Base-by-base conservation (phyloP, 1,284 basidiomycete genomes). In the Mycena sp. region DNA sequence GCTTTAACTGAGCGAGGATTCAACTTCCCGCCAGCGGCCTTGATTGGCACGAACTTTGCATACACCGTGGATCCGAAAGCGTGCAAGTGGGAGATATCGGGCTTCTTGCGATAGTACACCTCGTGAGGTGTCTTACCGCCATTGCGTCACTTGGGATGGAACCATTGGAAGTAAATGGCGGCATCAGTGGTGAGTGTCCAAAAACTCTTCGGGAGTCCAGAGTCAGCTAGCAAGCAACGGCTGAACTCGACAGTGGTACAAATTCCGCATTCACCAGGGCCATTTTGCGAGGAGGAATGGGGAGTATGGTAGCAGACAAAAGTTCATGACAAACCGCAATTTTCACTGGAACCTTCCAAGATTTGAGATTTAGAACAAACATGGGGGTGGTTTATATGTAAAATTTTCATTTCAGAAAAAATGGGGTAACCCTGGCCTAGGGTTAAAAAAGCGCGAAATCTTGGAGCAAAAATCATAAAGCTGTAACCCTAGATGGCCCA, bases 1-100 rank as follows among this genome's bases (percentile, higher is more conserved):
- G 66, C 67, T 25, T 70, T 69, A 21, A 72, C 28, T 0, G 69
- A 69, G 10, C 65, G 37, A 11, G 68, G 56, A 28, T 67, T 66
- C 2, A 76, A 59, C 44, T 76, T 76, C 0, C 64, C 71, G 10
- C 38, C 49, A 10, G 65, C 59, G 0, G 69, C 50, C 19, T 74
- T 69, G n/a, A 67, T 58, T 2, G 70, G 68, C 3, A 62, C 48
- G 11, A 76, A 64, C 37, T 72, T 71, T 4, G 69, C 71, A 53
- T 69, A 77, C 4, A 68, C 71, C 0, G 28, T 54, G 12, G 66
- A 69, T 0, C 73, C 71, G 28, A 71, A 73, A 0, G 68, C 69
- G 0, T 70, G 50, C 5, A 76, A 65, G 60, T 76, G 72, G 1
- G 71, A 61, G 5, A 77, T 64, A 44, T 73, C 69, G n/a, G 70